Conservation (phyloP, 495 filamentous ascomycete genomes). For the Podospora appendiculata region DNA sequence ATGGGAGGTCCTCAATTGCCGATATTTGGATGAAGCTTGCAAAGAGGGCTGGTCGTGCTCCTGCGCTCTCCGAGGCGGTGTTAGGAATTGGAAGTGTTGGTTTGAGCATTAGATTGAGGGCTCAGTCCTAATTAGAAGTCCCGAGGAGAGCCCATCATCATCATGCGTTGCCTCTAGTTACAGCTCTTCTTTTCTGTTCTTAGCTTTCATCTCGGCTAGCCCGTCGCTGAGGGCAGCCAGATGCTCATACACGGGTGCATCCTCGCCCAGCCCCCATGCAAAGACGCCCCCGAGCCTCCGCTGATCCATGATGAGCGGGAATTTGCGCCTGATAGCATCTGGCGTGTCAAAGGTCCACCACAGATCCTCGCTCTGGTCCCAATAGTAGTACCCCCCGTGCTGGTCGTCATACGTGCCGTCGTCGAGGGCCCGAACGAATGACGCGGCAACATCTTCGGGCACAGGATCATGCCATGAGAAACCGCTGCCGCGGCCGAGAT, state of each 20-base stretch:
- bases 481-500: conserved; percentile 54
- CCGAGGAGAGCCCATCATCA: too few relatives aligned
- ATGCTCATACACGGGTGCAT: conserved; percentile 52
- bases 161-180: background rate
- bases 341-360: conserved; percentile 77
- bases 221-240: conserved; percentile 46
- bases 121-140: too few relatives aligned
- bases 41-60: too few relatives aligned
- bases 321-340: conserved; percentile 54
- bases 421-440: conserved; percentile 42
- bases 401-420: conserved; percentile 50
- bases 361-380: conserved; percentile 48
- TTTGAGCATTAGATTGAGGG: too few relatives aligned
- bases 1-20: too few relatives aligned
- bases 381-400: conserved; percentile 62
- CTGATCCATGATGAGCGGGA: conserved; percentile 48
- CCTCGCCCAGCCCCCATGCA: conserved; percentile 69
- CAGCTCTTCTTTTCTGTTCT: conserved; percentile 15
- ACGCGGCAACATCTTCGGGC: conserved; percentile 35
- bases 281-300: conserved; percentile 61
- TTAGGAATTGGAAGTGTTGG: too few relatives aligned
- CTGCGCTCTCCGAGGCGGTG: too few relatives aligned
- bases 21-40: too few relatives aligned
- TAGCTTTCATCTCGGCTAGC: conserved; percentile 6
- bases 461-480: conserved; percentile 54